Percentiles rank a stretch among this genome's conserved stretches.
These are phyloP conservation scores for Colletotrichum echinochloae DNA, from an alignment of 2,329 filamentous ascomycete species.

Conservation along the genomic window DNA sequence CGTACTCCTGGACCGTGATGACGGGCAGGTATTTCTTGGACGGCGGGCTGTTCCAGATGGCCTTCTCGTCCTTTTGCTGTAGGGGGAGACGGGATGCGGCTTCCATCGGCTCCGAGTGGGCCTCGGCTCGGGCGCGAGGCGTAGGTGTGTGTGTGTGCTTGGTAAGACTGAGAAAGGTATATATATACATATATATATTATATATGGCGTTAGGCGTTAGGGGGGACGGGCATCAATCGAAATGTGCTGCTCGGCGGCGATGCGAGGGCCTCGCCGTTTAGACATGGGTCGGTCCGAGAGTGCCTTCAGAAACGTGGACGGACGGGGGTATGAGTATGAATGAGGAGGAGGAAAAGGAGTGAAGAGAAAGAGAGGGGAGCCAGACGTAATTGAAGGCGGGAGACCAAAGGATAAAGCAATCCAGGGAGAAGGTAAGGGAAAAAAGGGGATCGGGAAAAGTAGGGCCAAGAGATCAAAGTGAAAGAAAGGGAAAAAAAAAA, in stretches of 20 bases:
- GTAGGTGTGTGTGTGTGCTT: background rate
- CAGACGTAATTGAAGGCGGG: background rate
- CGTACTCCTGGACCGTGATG: conserved; percentile 20
- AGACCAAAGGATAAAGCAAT: background rate
- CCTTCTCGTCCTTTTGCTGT: conserved; percentile 20
- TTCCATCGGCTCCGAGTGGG: conserved; percentile 12
- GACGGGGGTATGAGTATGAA: background rate
- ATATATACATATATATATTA: too few relatives aligned
- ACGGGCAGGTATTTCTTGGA: conserved; percentile 7
- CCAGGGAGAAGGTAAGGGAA: background rate
- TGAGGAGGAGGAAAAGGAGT: background rate
- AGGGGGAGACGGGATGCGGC: conserved; percentile 16
- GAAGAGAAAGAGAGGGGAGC: background rate
- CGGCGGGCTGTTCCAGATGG: conserved; percentile 16
- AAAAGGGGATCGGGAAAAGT: background rate
- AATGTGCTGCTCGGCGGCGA: background rate
- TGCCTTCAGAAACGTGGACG: background rate
- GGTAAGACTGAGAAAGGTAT: background rate
- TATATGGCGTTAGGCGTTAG: background rate
- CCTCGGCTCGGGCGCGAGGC: background rate
- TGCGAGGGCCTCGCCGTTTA: background rate
- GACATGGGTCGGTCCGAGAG: background rate
- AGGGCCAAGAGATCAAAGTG: background rate
- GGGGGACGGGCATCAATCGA: background rate
- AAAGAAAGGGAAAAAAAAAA: background rate